phyloP scores from a whole-genome alignment of 306 rosid genomes.

The Crataegus laevigata region DNA sequence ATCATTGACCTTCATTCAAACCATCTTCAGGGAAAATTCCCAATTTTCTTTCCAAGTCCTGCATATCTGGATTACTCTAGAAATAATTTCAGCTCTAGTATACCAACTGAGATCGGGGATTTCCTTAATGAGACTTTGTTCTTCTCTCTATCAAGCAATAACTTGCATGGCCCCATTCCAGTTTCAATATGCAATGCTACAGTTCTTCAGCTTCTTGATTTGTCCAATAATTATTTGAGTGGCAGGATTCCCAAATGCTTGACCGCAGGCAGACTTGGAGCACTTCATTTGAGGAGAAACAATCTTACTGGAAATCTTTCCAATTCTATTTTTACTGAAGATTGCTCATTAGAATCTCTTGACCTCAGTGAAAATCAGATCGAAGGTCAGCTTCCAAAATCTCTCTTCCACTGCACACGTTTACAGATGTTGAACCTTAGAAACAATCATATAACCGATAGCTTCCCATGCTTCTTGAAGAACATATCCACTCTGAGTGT shows the following conservation, averaged over 20 bases:
- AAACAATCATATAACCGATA: not conserved
- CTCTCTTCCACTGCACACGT: constrained; percentile 12
- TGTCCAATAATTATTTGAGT: too few species aligned
- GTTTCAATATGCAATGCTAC: not conserved
- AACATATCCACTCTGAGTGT: constrained; percentile 15
- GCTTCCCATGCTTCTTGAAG: constrained; percentile 11
- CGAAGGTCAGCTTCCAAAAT: not conserved
- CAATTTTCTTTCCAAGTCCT: not conserved
- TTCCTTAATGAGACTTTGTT: not conserved
- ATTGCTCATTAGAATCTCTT: not conserved
- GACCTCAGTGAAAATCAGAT: constrained; percentile 1
- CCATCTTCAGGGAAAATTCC: not conserved
- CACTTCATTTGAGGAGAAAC: too few species aligned
- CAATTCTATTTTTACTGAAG: too few species aligned
- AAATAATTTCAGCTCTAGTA: not conserved
- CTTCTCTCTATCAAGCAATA: not conserved
- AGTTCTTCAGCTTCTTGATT: too few species aligned
- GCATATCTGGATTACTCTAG: not conserved
- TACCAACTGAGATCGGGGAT: not conserved
- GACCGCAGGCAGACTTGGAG: too few species aligned
- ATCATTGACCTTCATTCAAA: not conserved
- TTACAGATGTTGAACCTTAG: constrained; percentile 20
- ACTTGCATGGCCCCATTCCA: not conserved
- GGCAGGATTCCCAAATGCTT: too few species aligned
- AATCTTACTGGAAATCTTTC: too few species aligned